Conservation (phyloP, 352 stramenopile genomes). For the Thalassiosira oceanica region DNA sequence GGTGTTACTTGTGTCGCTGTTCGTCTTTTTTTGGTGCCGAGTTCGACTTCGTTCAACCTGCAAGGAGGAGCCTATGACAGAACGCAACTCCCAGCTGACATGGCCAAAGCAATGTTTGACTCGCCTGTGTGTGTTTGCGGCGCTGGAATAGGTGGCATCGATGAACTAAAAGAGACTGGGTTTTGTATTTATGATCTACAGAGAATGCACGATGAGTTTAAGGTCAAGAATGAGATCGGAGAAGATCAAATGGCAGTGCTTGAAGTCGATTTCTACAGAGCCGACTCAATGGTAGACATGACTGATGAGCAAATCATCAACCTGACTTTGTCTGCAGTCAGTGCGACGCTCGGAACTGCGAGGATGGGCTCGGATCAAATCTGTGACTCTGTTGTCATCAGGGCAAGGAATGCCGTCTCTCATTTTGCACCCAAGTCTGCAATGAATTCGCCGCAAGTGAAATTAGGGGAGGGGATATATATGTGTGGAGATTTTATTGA, state of each 20-base stretch:
- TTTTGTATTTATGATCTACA: slow-evolving; percentile 81
- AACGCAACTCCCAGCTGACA: slow-evolving; percentile 36
- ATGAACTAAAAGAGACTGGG: slow-evolving; percentile 64
- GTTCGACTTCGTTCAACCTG: slow-evolving; percentile 31
- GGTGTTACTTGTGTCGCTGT: slow-evolving; percentile 77
- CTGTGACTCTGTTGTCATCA: slow-evolving; percentile 59
- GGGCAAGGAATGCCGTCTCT: slow-evolving; percentile 70
- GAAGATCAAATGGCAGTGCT: slow-evolving; percentile 40
- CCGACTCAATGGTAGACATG: slow-evolving; percentile 61
- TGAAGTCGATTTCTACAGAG: slow-evolving; percentile 78
- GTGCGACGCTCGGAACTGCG: slow-evolving; percentile 42
- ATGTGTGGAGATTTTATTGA: slow-evolving; percentile 76
- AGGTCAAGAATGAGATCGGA: slow-evolving; percentile 17
- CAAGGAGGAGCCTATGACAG: slow-evolving; percentile 33
- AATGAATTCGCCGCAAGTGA: slow-evolving; percentile 50
- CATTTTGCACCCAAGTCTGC: slow-evolving; percentile 70
- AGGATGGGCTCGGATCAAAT: slow-evolving; percentile 41
- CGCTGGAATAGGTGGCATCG: slow-evolving; percentile 52
- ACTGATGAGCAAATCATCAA: slow-evolving; percentile 48
- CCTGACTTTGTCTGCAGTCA: slow-evolving; percentile 55
- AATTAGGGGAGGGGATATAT: slow-evolving; percentile 57
- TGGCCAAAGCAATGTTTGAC: slow-evolving; percentile 65
- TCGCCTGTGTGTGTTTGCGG: slow-evolving; percentile 72
- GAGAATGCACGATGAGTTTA: slow-evolving; percentile 70
- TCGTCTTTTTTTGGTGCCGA: slow-evolving; percentile 58